Evolutionary conservation across 1,284 basidiomycete genomes (phyloP), one percentile per base, ranked within the genome.

Genomic region (Trametes sp.): DNA sequence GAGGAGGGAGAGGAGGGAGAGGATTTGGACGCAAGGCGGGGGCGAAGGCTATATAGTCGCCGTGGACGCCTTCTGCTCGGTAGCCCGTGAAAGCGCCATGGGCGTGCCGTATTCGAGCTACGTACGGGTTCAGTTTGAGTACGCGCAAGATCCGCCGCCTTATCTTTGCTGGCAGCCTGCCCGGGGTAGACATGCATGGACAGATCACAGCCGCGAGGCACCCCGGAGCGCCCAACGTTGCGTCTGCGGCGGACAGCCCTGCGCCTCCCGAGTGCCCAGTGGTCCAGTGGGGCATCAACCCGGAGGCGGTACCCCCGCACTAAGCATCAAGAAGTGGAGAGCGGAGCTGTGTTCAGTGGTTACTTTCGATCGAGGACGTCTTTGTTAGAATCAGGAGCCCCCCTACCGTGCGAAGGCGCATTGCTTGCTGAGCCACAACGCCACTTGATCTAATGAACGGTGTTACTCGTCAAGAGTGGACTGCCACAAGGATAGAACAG

Each of bases 1-100:
- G 33, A 23, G 26, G 21, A 36, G 41, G 33, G 49, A 24, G 52
- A 51, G 55, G 28, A 16, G 41, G 33, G 49, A 24, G 52, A 51
- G 55, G 28, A 16, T 33, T 16, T 13, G 10, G 13, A 10, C 7
- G 8, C 28, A 10, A 26, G 51, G 10, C n/a, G n/a, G 31, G 9
- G 4, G 23, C n/a, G n/a, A 5, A 19, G 2, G 7, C 31, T 35
- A 51, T 35, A 46, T 26, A 21, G 45, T 24, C 9, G 7, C 24
- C 24, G 28, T 24, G 14, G 24, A 11, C 11, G n/a, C 24, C 45
- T 28, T 28, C 45, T 23, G 45, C 23, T 46, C 23, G 24, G 45
- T 28, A 13, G 11, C 11, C 28, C 5, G 14, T 41, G 38, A 16
- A 41, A 4, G 6, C 38, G 23, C 45, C 21, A 14, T 11, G 2